These are phyloP conservation scores for Phialocephala sp. DNA, from an alignment of 2,329 filamentous ascomycete species.

Conservation along the genomic window DNA sequence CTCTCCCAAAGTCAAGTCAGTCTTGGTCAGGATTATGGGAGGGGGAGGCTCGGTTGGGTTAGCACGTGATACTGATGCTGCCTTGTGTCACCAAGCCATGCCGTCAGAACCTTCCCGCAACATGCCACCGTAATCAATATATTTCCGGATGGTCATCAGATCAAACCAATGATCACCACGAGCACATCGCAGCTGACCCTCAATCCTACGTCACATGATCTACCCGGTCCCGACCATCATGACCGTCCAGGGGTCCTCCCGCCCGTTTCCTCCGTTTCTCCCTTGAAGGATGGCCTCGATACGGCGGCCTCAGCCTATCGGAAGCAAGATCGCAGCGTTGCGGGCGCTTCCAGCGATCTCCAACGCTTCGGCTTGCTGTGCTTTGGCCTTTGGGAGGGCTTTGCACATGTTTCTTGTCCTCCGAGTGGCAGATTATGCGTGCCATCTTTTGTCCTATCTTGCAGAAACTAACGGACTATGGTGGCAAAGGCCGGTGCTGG, in stretches of 20 bases:
- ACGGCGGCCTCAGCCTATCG: conserved; percentile 10
- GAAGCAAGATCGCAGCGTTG: conserved; percentile 3
- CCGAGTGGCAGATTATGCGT: conserved; percentile 14
- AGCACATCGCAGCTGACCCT: conserved; percentile 8
- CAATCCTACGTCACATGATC: conserved; percentile 16
- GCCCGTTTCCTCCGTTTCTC: neutral
- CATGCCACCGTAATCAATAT: neutral
- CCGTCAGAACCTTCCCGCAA: neutral
- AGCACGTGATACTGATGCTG: neutral
- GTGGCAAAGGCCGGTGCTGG: neutral
- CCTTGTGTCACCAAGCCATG: neutral
- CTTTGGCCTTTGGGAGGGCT: neutral
- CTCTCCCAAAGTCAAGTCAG: no score
- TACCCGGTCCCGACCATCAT: conserved; percentile 14
- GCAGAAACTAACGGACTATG: neutral
- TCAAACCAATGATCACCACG: conserved; percentile 3
- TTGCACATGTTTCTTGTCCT: neutral
- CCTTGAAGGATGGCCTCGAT: neutral
- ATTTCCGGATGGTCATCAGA: conserved; percentile 1
- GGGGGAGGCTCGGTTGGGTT: neutral
- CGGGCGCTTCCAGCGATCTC: conserved; percentile 15
- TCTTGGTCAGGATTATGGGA: no score
- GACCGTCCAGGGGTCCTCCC: conserved; percentile 4
- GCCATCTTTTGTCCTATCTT: conserved; percentile 9
- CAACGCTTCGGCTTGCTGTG: neutral